Conservation (phyloP, 2,329 filamentous ascomycete species). For the Ceratocystis lukuohia region DNA sequence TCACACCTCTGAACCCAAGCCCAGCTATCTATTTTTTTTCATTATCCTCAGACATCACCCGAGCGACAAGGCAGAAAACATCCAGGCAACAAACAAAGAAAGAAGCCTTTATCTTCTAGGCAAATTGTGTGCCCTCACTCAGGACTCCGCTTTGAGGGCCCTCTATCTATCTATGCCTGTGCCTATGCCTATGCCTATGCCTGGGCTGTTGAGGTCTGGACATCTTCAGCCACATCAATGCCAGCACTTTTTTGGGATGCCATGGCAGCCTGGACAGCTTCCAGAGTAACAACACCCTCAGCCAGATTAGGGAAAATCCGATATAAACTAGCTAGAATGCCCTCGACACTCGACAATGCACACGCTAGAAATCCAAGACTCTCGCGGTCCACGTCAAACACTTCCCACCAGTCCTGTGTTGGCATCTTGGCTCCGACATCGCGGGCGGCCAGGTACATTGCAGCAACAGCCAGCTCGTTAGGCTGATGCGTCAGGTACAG, state of each 20-base stretch:
- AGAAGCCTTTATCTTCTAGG: neutral
- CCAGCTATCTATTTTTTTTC: neutral
- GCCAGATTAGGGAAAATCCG: slow-evolving; percentile 39
- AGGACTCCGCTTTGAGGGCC: too few relatives aligned
- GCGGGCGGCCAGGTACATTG: slow-evolving; percentile 76
- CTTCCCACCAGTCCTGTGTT: slow-evolving; percentile 87
- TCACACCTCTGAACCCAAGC: neutral
- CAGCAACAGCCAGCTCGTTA: slow-evolving; percentile 67
- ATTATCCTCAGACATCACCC: neutral
- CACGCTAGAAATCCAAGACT: slow-evolving; percentile 88
- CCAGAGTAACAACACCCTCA: slow-evolving; percentile 43
- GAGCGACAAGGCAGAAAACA: neutral
- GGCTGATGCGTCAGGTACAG: slow-evolving; percentile 90
- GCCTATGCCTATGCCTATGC: neutral
- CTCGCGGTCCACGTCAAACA: slow-evolving; percentile 91
- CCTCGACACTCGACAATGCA: slow-evolving; percentile 64
- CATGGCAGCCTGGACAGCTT: slow-evolving; percentile 35
- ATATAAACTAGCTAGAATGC: slow-evolving; percentile 49
- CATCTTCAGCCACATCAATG: slow-evolving; percentile 21
- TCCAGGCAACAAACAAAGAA: neutral
- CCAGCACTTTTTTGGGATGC: neutral
- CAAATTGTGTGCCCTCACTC: neutral
- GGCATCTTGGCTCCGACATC: slow-evolving; percentile 68
- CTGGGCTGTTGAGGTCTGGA: neutral
- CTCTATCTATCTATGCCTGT: neutral